Conservation (phyloP, 306 rosid genomes). For the Amphicarpaea edgeworthii region DNA sequence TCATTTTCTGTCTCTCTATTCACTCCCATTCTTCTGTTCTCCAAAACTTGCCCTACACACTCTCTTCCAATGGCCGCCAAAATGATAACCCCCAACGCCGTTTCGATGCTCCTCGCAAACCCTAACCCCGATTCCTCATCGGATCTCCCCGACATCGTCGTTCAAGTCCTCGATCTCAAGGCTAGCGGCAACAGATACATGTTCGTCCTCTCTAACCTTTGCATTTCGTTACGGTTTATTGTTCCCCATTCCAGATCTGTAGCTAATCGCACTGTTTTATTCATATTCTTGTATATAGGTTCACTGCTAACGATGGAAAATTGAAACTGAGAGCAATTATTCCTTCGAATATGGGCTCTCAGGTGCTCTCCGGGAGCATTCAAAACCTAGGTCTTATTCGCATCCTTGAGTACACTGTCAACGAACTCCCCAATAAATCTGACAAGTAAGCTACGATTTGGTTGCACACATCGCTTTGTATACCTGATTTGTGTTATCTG, state of each 20-base stretch:
- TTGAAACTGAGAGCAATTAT: constrained; percentile 72
- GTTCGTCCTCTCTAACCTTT: constrained; percentile 17
- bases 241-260: not conserved
- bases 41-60: not conserved
- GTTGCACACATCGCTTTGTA: accelerated
- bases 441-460: constrained; percentile 68
- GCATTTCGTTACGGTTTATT: not conserved
- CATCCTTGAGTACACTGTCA: constrained; percentile 71
- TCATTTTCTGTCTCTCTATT: not conserved
- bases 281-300: constrained; percentile 51
- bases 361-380: constrained; percentile 71
- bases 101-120: constrained; percentile 61
- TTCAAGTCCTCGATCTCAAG: constrained; percentile 81
- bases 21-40: not conserved
- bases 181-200: constrained; percentile 67
- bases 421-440: constrained; percentile 70
- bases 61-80: constrained; percentile 59
- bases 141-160: constrained; percentile 68
- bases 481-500: not conserved
- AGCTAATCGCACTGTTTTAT: not conserved
- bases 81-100: constrained; percentile 59
- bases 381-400: constrained; percentile 92
- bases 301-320: constrained; percentile 80
- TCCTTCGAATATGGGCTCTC: constrained; percentile 54
- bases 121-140: constrained; percentile 68